Evolutionary conservation across 1,284 basidiomycete species (phyloP), one percentile per base, ranked within the genome.

Genomic region (Boletellus dicymbophilus): DNA sequence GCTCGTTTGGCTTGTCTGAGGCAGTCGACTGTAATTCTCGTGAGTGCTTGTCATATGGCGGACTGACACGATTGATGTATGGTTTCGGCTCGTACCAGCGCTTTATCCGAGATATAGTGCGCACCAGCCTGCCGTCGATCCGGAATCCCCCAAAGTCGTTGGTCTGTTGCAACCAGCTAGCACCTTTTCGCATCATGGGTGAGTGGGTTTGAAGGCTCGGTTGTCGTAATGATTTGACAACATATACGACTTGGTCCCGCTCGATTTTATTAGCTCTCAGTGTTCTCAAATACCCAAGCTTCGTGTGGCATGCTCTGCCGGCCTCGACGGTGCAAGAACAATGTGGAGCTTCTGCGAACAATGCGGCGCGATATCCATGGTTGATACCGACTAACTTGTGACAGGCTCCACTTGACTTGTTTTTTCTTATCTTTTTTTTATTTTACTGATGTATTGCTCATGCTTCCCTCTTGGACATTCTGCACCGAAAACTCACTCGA

Each of bases 261-360:
- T 54, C 46, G 21, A 48, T 49, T 41, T 49, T 26, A 34, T 51
- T 61, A 88, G 85, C 44, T 74, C 80, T 49, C 77, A 76, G 48
- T 92, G 89, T 61, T 82, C 81, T 28, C 86, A 89, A 68, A 88
- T 92, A 54, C 89, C 89, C 15, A 90, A 85, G 66, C 76, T 87
- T 55, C 80, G 82, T 55, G 72, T 87, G 48, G 82, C 85, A 34
- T 86, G 84, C 56, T 79, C 82, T 39, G 66, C 82, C 23, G 78
- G 81, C 47, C 65, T 75, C 51, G 79, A 79, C 52, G 85, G 84
- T 56, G 75, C 77, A 64, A 75, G 84, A 58, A 84, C 88, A 25
- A 91, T 92, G 85, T 92, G 88, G 88, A 86, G 84, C 58, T 84
- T 87, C 66, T 92, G 89, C 69, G 86, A 90, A 76, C 79, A 90